Evolutionary conservation across 2,329 filamentous ascomycete genomes (phyloP).

Genomic region (Colletotrichum siamense): DNA sequence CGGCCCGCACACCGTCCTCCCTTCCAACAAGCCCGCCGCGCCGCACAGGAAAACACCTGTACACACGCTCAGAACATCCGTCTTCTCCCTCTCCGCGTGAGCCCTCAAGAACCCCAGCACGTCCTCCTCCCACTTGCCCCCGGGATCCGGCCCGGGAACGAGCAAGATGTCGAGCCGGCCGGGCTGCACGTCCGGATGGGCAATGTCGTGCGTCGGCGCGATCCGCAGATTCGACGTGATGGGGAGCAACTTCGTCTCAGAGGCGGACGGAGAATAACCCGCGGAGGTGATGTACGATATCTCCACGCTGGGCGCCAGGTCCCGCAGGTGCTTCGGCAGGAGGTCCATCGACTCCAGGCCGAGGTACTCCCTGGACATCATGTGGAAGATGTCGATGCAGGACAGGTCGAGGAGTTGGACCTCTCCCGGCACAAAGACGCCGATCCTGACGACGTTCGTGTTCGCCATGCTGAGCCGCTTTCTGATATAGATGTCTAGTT

Average conservation of each 20-base stretch:
- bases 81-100: slow-evolving; percentile 40
- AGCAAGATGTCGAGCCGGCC: slow-evolving; percentile 57
- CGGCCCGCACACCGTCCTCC: slow-evolving; percentile 52
- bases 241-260: slow-evolving; percentile 29
- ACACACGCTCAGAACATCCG: slow-evolving; percentile 58
- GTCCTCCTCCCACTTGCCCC: slow-evolving; percentile 31
- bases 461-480: slow-evolving; percentile 7
- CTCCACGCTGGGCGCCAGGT: slow-evolving; percentile 46
- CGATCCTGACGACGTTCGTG: slow-evolving; percentile 44
- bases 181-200: slow-evolving; percentile 51
- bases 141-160: slow-evolving; percentile 55
- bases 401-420: slow-evolving; percentile 57
- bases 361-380: slow-evolving; percentile 52
- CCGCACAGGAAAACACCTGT: slow-evolving; percentile 55
- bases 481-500: background rate
- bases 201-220: slow-evolving; percentile 47
- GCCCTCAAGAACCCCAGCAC: slow-evolving; percentile 46
- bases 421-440: slow-evolving; percentile 54
- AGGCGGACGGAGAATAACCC: slow-evolving; percentile 28
- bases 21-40: slow-evolving; percentile 52
- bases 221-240: slow-evolving; percentile 46
- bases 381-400: slow-evolving; percentile 54
- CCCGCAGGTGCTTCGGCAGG: slow-evolving; percentile 40
- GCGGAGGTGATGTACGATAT: slow-evolving; percentile 53
- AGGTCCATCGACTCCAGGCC: slow-evolving; percentile 21